Base-by-base conservation (phyloP, 208 protist species). In the Strigomonas oncopelti region DNA sequence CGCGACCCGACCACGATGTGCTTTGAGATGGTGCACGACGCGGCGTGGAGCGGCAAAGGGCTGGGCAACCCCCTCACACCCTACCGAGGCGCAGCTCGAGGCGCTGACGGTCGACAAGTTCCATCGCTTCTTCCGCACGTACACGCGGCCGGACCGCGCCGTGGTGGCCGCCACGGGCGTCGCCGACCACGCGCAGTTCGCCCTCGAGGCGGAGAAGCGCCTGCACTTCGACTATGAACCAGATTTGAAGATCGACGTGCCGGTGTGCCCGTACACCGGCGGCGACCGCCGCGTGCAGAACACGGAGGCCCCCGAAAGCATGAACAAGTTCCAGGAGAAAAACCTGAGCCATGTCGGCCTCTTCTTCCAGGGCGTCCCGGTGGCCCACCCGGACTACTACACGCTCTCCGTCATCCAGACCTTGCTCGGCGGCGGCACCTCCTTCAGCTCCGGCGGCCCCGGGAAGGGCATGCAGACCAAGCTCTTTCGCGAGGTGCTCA, bases 401-500 rank as follows among this genome's bases (percentile, higher is more conserved):
- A 90, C 81, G n/a, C 67, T 91, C 51, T 89, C 85, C 16, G 91
- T 97, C 4, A 90, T 94, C 53, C 92, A 96, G 68, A 91, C 87
- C 0, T 65, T 96, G 34, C 78, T 97, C 20, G 92, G 92, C 25
- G 92, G 92, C 38, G 92, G 92, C 25, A 93, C 84, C 22, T 91
- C 90, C 8, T 97, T 97, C 71, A 93, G 85, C 69, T 91, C 89
- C 27, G 92, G 92, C 51, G 92, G 92, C 13, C 92, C 92, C 56
- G 92, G 92, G n/a, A 97, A 97, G 63, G 92, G 92, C 38, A 95
- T 97, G 86, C 88, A 95, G 38, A 94, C 92, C 46, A 95, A 95
- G 70, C 65, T 97, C 16, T 97, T 91, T 74, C 84, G 92, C 38
- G 90, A 96, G 74, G 88, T 95, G 20, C 74, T 97, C 18, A 90